Evolutionary conservation across 768 basidiomycete genomes (phyloP), one percentile per base, ranked within the genome.

Genomic region (Podaxis rugospora): DNA sequence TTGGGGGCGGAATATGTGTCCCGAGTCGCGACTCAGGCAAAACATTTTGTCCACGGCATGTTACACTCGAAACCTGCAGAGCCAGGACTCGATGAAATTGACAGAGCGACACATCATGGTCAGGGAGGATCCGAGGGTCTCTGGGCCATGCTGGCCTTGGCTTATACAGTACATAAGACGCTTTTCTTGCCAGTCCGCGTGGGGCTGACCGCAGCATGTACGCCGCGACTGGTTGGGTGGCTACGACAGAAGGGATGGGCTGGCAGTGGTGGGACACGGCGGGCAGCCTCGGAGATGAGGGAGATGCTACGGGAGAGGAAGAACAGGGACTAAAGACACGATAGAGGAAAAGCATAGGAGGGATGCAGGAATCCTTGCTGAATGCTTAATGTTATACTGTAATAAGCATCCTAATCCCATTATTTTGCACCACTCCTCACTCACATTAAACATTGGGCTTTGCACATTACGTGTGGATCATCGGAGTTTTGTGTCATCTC

Each of bases 161-260:
- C 97, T 3, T 99, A 95, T 74, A 89, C 91, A 18, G 85, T 99
- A 55, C 97, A 99, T 83, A 99, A 99, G 77, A 96, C 93, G 0
- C 69, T 93, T 1, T 91, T 98, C 69, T 71, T 98, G 21, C 97
- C 97, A 7, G 73, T 99, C 23, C 80, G 97, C 42, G 84, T 97
- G 0, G 97, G 94, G 0, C 74, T 95, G 63, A 98, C 96, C 0
- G 93, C 92, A 1, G 87, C 86, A 1, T 75, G 92, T 55, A 96
- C 95, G 0, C 95, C 95, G 0, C 81, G 81, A 64, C 72, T 98
- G n/a, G 95, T 97, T 3, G 80, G 81, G 18, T 96, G 92, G 92
- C 75, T 98, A 56, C 78, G 84, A n/a, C 75, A 72, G 37, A 76
- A 87, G 63, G 94, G 95, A 1, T 98, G 93, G 93, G 87, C 84